Evolutionary conservation across 2,329 filamentous ascomycete genomes (phyloP).

Genomic region (Metarhizium anisopliae): DNA sequence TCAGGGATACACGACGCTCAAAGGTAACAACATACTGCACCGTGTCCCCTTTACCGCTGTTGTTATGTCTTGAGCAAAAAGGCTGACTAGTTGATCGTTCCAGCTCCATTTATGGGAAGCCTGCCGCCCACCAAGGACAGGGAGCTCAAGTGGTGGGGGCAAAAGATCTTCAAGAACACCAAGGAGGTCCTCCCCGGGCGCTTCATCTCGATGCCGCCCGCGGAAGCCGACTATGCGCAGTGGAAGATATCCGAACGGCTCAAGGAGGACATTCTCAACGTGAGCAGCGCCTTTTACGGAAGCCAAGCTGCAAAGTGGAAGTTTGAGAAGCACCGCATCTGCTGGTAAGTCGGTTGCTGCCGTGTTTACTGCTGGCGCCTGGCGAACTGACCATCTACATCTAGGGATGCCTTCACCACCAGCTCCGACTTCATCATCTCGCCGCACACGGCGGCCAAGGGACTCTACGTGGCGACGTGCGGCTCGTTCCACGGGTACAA

Average conservation of each 20-base stretch:
- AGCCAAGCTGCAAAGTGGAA: constrained; percentile 45
- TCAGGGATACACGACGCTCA: constrained; percentile 28
- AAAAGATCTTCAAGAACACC: constrained; percentile 50
- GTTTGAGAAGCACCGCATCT: constrained; percentile 54
- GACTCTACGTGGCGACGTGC: constrained; percentile 53
- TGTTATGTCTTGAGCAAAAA: constrained; percentile 10
- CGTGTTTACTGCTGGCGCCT: no score
- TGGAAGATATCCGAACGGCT: constrained; percentile 49
- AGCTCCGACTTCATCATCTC: constrained; percentile 55
- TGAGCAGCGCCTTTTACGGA: constrained; percentile 51
- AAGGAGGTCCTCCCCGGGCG: constrained; percentile 42
- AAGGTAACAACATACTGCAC: constrained; percentile 14
- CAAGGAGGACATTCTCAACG: constrained; percentile 49
- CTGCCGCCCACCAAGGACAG: constrained; percentile 43
- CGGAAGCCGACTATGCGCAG: constrained; percentile 48
- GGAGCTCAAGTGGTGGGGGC: constrained; percentile 53
- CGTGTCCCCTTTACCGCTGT: neutral
- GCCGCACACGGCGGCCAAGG: constrained; percentile 39
- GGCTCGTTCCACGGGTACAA: constrained; percentile 62
- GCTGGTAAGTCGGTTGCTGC: constrained; percentile 43
- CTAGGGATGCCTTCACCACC: constrained; percentile 58
- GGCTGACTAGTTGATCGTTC: constrained; percentile 17
- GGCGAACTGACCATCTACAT: neutral
- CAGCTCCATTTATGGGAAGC: constrained; percentile 48
- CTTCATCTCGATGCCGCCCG: constrained; percentile 47